phyloP scores from a whole-genome alignment of 2,329 filamentous ascomycete species.

The Trichoderma harzianum region DNA sequence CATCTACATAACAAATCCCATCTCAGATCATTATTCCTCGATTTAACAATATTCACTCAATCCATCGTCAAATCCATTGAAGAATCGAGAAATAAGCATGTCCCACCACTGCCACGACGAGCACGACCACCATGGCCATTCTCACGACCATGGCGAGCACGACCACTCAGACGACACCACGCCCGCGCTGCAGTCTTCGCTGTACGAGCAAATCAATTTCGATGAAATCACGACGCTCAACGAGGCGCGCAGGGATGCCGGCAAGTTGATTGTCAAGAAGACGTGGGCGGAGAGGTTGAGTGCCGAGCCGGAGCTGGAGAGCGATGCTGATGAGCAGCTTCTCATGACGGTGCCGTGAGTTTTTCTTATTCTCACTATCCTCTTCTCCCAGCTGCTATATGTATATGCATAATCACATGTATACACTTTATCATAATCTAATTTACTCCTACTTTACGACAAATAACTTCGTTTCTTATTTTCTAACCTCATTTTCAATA shows the following conservation, averaged over 20 bases:
- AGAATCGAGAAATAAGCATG: slow-evolving; percentile 28
- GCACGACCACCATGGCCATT: slow-evolving; percentile 45
- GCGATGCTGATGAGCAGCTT: slow-evolving; percentile 90
- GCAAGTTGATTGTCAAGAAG: slow-evolving; percentile 77
- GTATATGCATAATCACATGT: not conserved
- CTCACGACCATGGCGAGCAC: slow-evolving; percentile 60
- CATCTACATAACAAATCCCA: not conserved
- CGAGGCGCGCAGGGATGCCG: slow-evolving; percentile 66
- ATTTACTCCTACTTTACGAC: not conserved
- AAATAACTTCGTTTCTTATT: not conserved
- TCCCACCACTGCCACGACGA: slow-evolving; percentile 53
- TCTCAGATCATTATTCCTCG: not conserved
- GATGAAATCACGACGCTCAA: slow-evolving; percentile 81
- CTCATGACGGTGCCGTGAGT: slow-evolving; percentile 85
- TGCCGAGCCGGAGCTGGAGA: slow-evolving; percentile 70
- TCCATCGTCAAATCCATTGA: not conserved
- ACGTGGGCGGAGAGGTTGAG: slow-evolving; percentile 80
- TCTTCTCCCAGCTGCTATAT: not conserved
- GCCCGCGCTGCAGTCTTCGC: slow-evolving; percentile 82
- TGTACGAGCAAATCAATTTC: slow-evolving; percentile 92
- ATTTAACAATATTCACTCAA: not conserved
- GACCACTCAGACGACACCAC: slow-evolving; percentile 92
- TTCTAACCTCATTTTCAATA: slow-evolving; percentile 33
- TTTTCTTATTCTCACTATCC: not conserved
- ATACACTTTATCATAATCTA: not conserved